phyloP scores from a whole-genome alignment of 1,139 yeast species.

The Petasospora fabianii region DNA sequence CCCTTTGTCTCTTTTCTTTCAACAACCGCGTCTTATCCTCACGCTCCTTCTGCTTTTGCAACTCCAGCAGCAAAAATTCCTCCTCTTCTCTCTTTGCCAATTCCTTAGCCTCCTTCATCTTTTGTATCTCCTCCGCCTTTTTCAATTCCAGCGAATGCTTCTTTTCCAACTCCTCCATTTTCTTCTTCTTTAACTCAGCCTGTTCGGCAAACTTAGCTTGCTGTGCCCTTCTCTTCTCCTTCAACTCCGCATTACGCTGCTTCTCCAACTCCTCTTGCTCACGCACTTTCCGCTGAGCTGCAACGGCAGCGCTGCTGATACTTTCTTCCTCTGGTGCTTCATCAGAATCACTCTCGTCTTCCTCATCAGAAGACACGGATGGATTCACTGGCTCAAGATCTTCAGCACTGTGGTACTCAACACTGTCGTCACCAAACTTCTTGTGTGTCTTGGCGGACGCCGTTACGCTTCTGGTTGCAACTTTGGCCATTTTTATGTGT shows the following conservation, averaged over 20 bases:
- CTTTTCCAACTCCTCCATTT: constrained; percentile 36
- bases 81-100: constrained; percentile 17
- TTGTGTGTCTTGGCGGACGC: constrained; percentile 14
- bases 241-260: constrained; percentile 34
- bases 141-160: constrained; percentile 29
- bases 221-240: constrained; percentile 48
- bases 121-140: constrained; percentile 21
- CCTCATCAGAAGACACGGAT: constrained; percentile 4
- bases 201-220: constrained; percentile 43
- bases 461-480: constrained; percentile 1
- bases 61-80: constrained; percentile 16
- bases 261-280: constrained; percentile 34
- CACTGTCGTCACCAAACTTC: constrained; percentile 23
- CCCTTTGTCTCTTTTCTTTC: constrained; percentile 13
- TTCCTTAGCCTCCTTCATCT: constrained; percentile 20
- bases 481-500: constrained; percentile 4
- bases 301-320: constrained; percentile 25
- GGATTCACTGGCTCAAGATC: constrained; percentile 8
- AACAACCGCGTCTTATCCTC: constrained; percentile 17
- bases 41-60: constrained; percentile 14
- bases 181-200: constrained; percentile 34
- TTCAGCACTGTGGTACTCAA: constrained; percentile 23
- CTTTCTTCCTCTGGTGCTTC: constrained; percentile 39
- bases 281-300: constrained; percentile 2
- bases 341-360: constrained; percentile 20